Evolutionary conservation across 1,284 basidiomycete genomes (phyloP).

Genomic region (Fomitopsis schrenkii): DNA sequence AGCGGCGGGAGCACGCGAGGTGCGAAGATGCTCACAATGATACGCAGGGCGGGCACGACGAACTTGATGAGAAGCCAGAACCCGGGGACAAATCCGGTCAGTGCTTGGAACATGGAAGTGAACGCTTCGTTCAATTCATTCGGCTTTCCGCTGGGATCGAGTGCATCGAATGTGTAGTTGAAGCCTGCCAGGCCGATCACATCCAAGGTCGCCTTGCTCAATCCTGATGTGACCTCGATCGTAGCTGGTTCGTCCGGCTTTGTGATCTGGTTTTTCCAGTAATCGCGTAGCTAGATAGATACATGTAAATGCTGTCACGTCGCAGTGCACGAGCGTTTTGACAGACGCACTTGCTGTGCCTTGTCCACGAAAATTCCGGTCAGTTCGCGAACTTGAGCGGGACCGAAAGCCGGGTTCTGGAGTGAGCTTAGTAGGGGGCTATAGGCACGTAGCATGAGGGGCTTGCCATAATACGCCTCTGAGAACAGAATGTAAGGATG

Average conservation of each 20-base stretch:
- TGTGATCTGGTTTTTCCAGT: constrained; percentile 16
- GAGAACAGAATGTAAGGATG: not conserved
- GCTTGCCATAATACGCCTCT: constrained; percentile 32
- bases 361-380: constrained; percentile 54
- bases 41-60: constrained; percentile 6
- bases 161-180: constrained; percentile 45
- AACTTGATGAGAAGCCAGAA: not conserved
- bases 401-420: constrained; percentile 59
- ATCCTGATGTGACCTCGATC: constrained; percentile 37
- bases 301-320: no score
- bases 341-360: constrained; percentile 33
- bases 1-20: not conserved
- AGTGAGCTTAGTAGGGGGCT: not conserved
- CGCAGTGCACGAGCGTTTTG: not conserved
- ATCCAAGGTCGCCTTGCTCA: constrained; percentile 44
- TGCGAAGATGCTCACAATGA: constrained; percentile 9
- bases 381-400: constrained; percentile 48
- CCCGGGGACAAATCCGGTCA: not conserved
- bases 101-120: constrained; percentile 16
- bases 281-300: constrained; percentile 23
- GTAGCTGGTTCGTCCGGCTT: constrained; percentile 10
- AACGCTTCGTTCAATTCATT: constrained; percentile 41
- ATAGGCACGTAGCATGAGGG: no score
- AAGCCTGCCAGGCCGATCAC: constrained; percentile 53
- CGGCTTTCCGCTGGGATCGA: constrained; percentile 23